A percentile compares a stretch with the other conserved stretches of the same genome.
phyloP scores from a whole-genome alignment of 1,284 basidiomycete genomes.

The Agroathelia rolfsii region DNA sequence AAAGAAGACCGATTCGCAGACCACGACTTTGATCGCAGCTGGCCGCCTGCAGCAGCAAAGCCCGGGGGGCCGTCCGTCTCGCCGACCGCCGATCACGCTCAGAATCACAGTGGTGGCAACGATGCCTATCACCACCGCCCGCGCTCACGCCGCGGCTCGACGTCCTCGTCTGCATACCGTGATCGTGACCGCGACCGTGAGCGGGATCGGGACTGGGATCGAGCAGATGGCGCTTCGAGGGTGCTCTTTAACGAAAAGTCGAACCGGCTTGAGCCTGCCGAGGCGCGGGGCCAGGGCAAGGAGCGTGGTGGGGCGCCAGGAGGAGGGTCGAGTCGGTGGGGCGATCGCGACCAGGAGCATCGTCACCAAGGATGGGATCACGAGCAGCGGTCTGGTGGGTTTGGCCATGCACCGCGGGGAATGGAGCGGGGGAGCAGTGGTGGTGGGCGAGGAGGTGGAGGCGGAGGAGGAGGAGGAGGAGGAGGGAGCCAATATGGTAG shows the following conservation, averaged over 20 bases:
- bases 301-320: conserved; percentile 1
- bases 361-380: no score
- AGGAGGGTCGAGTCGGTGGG: no score
- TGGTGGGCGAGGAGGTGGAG: no score
- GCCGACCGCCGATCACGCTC: conserved; percentile 29
- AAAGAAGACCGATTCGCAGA: conserved; percentile 78
- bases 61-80: no score
- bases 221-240: conserved; percentile 42
- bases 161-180: conserved; percentile 11
- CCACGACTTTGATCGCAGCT: conserved; percentile 86
- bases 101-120: no score
- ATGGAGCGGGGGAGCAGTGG: neutral
- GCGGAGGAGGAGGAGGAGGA: no score
- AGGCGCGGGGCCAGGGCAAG: conserved; percentile 10
- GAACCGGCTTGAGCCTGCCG: conserved; percentile 76
- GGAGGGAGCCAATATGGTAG: no score
- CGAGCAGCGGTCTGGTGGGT: no score
- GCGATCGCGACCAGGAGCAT: no score
- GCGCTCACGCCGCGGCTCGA: conserved; percentile 16
- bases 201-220: no score
- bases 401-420: no score
- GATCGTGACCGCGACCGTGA: no score
- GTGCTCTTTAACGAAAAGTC: conserved; percentile 87
- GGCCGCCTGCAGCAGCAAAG: conserved; percentile 60
- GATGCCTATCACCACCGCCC: conserved; percentile 22